Base-by-base conservation (phyloP, 2,329 filamentous ascomycete species). In the Sclerotinia sclerotiorum region DNA sequence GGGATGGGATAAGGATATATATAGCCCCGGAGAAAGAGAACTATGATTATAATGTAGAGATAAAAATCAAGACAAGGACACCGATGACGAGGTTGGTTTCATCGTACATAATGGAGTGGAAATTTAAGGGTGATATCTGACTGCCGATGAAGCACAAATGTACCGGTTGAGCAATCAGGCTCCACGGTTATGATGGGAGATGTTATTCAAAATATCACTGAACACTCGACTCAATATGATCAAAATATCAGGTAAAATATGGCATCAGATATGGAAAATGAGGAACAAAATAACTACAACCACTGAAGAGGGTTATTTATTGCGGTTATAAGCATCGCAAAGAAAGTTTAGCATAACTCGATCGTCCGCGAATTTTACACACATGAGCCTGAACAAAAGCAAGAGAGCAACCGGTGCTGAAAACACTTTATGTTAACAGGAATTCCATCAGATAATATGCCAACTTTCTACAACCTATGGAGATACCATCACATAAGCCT, bases 41-140 rank as follows among this genome's bases (percentile, higher is more conserved):
- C 1, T 17, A 58, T n/a, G 11, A 39, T 49, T 3, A 66, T 51
- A 27, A 39, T 29, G 52, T 10, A 35, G 24, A n/a, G 2, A 27
- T 32, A 0, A 19, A 19, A 21, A 35, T 29, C 3, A 35, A 6
- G 15, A 48, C 6, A 7, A 65, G 27, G 19, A 48, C 24, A 24
- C n/a, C 24, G 2, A 19, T 35, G 27, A 58, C 27, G 52, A n/a
- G 21, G n/a, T 46, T 58, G 15, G 63, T 44, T 27, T 15, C 52
- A 58, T 66, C 27, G n/a, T 58, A 66, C 63, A 48, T 48, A 58
- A 48, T 39, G 35, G 19, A 56, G 21, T 15, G 6, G 7, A 24
- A 4, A n/a, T 48, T 57, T 5, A 5, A 24, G 2, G 11, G 42
- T 24, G 7, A 13, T 63, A 21, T 27, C 32, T 63, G 46, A 63